These are phyloP conservation scores for Torulaspora delbrueckii DNA, from an alignment of 805 yeast species.

Conservation along the genomic window DNA sequence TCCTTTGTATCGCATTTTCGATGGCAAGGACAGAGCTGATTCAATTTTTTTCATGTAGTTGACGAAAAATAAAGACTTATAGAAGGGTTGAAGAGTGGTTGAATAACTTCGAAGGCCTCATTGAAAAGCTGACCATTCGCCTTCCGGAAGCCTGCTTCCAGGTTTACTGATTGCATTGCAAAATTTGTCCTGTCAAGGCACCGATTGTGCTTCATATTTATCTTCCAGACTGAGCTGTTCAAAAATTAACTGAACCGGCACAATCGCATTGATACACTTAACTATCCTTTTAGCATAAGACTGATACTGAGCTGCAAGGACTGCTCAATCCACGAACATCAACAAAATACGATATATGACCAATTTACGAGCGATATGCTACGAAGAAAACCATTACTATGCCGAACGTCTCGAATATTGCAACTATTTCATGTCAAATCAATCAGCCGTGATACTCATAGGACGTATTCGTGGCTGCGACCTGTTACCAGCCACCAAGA, in stretches of 20 bases:
- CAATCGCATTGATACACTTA: neutral
- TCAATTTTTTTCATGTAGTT: constrained; percentile 1
- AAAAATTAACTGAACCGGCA: neutral
- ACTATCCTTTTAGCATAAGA: neutral
- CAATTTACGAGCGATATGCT: constrained; percentile 10
- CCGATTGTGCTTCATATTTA: neutral
- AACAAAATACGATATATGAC: constrained; percentile 1
- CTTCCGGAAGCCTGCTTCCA: neutral
- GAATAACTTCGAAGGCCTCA: neutral
- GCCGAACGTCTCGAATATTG: constrained; percentile 8
- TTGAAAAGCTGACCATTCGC: neutral
- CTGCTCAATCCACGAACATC: neutral
- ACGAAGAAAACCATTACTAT: constrained; percentile 12
- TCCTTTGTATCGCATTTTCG: neutral
- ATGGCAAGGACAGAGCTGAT: neutral
- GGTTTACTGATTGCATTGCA: neutral
- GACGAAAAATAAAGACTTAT: neutral
- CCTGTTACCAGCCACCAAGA: constrained; percentile 6
- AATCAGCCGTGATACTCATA: neutral
- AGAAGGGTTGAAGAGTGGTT: neutral
- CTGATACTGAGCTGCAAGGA: neutral
- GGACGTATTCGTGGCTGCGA: constrained; percentile 6
- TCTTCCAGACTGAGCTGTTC: neutral
- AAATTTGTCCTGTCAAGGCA: neutral
- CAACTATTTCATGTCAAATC: neutral